Evolutionary conservation across 768 basidiomycete genomes (phyloP), one percentile per base, ranked within the genome.

Genomic region (Trametes sanguinea): DNA sequence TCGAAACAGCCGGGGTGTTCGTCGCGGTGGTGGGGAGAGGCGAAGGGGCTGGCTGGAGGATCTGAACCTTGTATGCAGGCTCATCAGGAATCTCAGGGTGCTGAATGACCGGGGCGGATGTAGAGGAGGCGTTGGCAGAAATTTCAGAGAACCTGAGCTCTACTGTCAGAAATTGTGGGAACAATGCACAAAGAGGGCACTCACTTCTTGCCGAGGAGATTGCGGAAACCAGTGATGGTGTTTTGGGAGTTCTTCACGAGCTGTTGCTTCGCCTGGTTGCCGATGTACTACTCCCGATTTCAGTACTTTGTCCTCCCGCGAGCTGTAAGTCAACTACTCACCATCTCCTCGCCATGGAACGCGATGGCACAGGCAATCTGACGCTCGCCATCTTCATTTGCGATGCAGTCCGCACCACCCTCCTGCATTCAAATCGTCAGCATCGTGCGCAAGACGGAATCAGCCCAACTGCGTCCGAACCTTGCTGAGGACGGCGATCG

Each of bases 351-450:
- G 30, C 94, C 94, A 44, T 86, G 85, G 74, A 96, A 98, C 0
- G 95, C 85, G 57, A 98, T 80, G 30, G 94, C 94, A 72, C 92
- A 94, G 0, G 94, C 94, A 69, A 99, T 98, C 78, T 99, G 96
- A 35, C 97, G 89, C 72, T 98, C 96, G 33, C 97, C 96, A 73
- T 98, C 96, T 73, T 98, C 95, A 73, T 98, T 98, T 5, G 95
- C 97, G 63, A 98, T 98, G 73, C 93, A 96, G 71, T 95, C 92
- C 45, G 95, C 89, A 33, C 90, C 79, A 11, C 92, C 92, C 76
- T 97, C 94, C 94, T 95, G 58, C 22, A 43, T 0, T 42, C 13
- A 6, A 3, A 27, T 6, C 17, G 29, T 66, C 37, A 58, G 44
- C n/a, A 39, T 10, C 8, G 51, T 11, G 10, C 40, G 11, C 2